Evolutionary conservation across 2,329 filamentous ascomycete genomes (phyloP).

Genomic region (Dactylonectria estremocensis): DNA sequence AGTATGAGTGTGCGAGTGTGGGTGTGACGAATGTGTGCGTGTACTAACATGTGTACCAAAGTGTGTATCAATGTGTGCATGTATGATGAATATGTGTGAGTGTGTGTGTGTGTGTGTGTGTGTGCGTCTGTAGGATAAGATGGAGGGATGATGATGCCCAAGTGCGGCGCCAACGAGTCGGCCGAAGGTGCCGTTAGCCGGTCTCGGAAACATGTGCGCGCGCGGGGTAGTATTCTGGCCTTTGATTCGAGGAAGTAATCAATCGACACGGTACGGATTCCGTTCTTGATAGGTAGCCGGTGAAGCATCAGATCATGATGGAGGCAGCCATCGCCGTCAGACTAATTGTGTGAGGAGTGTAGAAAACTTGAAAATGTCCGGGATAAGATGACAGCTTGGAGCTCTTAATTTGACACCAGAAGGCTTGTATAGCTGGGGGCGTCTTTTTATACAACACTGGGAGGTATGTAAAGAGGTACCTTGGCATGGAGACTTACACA

Average conservation of each 20-base stretch:
- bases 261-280: conserved; percentile 9
- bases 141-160: neutral
- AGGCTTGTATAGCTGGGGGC: neutral
- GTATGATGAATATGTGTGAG: neutral
- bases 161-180: conserved; percentile 37
- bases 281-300: neutral
- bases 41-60: too few relatives aligned
- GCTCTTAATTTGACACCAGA: neutral
- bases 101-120: neutral
- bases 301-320: too few relatives aligned
- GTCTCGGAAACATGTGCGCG: conserved; percentile 47
- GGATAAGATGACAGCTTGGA: too few relatives aligned
- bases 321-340: too few relatives aligned
- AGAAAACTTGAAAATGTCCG: neutral
- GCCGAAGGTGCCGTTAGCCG: conserved; percentile 47
- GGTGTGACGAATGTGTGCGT: neutral
- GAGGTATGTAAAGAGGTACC: too few relatives aligned
- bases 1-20: neutral
- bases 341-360: too few relatives aligned
- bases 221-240: conserved; percentile 43
- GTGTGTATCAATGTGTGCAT: neutral
- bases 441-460: neutral
- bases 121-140: neutral
- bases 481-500: neutral
- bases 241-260: conserved; percentile 40